These are phyloP conservation scores for Pugionium cornutum DNA, from an alignment of 345 rosid genomes.

Conservation along the genomic window DNA sequence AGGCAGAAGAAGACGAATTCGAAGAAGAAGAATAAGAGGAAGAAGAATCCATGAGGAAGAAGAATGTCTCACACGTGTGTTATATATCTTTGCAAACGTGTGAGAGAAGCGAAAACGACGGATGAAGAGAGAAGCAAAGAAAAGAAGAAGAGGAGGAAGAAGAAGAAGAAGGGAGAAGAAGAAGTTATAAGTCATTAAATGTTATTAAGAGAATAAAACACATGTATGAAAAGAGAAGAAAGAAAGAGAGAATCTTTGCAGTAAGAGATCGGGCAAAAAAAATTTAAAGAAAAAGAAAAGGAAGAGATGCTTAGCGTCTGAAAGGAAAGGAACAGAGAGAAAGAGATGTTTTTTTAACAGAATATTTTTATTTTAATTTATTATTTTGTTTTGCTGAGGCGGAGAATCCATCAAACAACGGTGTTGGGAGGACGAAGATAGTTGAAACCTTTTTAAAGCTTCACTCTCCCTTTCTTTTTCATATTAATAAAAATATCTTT, in stretches of 20 bases:
- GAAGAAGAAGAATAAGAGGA: slow-evolving; percentile 29
- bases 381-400: slow-evolving; percentile 49
- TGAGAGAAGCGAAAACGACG: slow-evolving; percentile 45
- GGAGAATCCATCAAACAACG: slow-evolving; percentile 44
- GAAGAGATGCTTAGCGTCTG: slow-evolving; percentile 81
- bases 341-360: slow-evolving; percentile 31
- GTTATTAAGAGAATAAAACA: slow-evolving; percentile 1
- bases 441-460: slow-evolving; percentile 34
- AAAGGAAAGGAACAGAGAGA: slow-evolving; percentile 56
- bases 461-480: slow-evolving; percentile 19
- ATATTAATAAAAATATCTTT: not conserved
- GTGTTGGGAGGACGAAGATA: slow-evolving; percentile 38
- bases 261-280: slow-evolving; percentile 42
- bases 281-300: slow-evolving; percentile 42
- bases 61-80: slow-evolving; percentile 29
- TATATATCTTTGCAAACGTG: slow-evolving; percentile 37
- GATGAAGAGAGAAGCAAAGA: slow-evolving; percentile 37
- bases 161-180: slow-evolving; percentile 25
- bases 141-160: slow-evolving; percentile 27
- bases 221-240: slow-evolving; percentile 37
- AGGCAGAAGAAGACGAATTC: slow-evolving; percentile 23
- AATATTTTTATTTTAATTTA: slow-evolving; percentile 22
- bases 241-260: slow-evolving; percentile 51
- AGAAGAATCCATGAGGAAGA: slow-evolving; percentile 52
- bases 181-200: slow-evolving; percentile 31